Evolutionary conservation across 1,284 basidiomycete genomes (phyloP), one percentile per base, ranked within the genome.

Genomic region (Trametes versicolor): DNA sequence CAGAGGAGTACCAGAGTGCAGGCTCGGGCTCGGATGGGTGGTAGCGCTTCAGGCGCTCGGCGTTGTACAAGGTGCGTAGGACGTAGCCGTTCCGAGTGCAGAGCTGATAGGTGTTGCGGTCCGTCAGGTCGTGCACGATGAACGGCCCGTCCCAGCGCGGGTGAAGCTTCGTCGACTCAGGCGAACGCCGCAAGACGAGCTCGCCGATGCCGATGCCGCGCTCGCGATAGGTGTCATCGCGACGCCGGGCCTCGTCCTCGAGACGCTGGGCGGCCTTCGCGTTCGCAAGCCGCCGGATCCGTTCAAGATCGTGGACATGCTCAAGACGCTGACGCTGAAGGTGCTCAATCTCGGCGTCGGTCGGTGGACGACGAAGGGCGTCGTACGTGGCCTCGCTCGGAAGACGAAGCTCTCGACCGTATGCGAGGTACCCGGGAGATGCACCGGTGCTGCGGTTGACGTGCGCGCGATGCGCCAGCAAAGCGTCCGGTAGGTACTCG

Each of bases 121-220:
- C 58, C n/a, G 65, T 59, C 37, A 67, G 19, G 47, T 63, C 54
- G 21, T 64, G 58, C 15, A 67, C 50, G 27, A 67, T 62, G 57
- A 67, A 67, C 3, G 62, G 65, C 0, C 65, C 65, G 36, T 67
- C 65, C 65, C 65, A 67, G 17, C 65, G 59, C 4, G 65, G 59
- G 52, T 67, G 65, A 1, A 67, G 8, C 49, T 67, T 67, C 3
- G 62, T 51, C 19, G 53, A 49, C 27, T 41, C 32, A 23, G 45
- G 37, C 56, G 60, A 48, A 54, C 57, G 13, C 56, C 45, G 21
- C 47, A 49, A 49, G 21, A 49, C 47, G 25, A 49, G 4, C 4
- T 49, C 47, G 21, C 47, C 25, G 23, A 49, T 49, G 21, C 47
- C 47, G 8, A 49, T 15, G 21, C 21, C 47, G n/a, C 47, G 47